phyloP scores from a whole-genome alignment of 192 early-diverging fungal genomes.

The Umbelopsis isabellina region DNA sequence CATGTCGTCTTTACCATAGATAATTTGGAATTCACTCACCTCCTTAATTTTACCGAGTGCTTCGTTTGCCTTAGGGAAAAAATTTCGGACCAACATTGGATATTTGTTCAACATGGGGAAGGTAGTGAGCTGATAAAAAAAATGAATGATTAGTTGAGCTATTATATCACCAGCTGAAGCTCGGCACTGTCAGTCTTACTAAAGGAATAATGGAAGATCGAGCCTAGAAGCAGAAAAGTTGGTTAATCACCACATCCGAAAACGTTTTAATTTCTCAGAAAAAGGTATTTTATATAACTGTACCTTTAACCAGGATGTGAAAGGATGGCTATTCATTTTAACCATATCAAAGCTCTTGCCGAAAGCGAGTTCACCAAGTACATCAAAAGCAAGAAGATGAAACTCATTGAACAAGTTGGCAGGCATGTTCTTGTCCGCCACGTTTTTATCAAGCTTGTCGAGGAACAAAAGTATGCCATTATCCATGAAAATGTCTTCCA shows the following conservation, averaged over 20 bases:
- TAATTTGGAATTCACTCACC: neutral
- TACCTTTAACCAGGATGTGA: slow-evolving; percentile 16
- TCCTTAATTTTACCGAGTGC: neutral
- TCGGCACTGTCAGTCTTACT: neutral
- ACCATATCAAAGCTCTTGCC: slow-evolving; percentile 19
- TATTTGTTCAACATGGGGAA: neutral
- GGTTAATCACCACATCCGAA: neutral
- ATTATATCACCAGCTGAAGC: too few species aligned
- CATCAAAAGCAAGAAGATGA: slow-evolving; percentile 8
- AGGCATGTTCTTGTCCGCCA: neutral
- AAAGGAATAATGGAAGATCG: neutral
- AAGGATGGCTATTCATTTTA: neutral
- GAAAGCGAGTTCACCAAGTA: slow-evolving; percentile 17
- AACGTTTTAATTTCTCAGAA: too few species aligned
- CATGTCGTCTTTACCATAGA: too few species aligned
- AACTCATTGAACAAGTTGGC: slow-evolving; percentile 8
- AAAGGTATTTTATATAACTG: neutral
- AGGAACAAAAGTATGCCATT: slow-evolving; percentile 4
- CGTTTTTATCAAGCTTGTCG: neutral
- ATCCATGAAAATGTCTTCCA: slow-evolving; percentile 6
- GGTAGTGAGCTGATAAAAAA: neutral
- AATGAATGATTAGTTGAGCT: neutral
- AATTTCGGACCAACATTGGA: neutral
- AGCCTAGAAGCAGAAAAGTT: too few species aligned
- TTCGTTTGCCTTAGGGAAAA: neutral